Evolutionary conservation across 1,284 basidiomycete species (phyloP), one percentile per base, ranked within the genome.

Genomic region (Meripilus lineatus): DNA sequence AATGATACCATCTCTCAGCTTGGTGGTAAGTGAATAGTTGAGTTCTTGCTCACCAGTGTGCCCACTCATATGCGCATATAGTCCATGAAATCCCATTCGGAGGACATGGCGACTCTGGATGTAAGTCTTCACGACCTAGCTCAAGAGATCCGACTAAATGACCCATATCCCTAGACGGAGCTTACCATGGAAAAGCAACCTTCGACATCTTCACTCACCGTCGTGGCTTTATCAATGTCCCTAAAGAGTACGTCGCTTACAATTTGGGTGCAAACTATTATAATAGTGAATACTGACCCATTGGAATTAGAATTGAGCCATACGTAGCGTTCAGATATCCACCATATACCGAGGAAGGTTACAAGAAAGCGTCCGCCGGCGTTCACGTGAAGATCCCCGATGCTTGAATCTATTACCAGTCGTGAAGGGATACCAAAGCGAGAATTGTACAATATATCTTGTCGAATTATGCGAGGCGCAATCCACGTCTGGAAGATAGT

Each of bases 1-100:
- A 83, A 83, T 43, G 78, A 81, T 47, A 70, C 69, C 0, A 54
- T 75, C 43, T 65, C 74, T 56, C 69, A 79, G 46, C 52, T 79
- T 40, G 49, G 65, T 46, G n/a, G n/a, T n/a, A n/a, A n/a, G n/a
- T n/a, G n/a, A n/a, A n/a, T n/a, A n/a, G n/a, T n/a, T n/a, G n/a
- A n/a, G n/a, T n/a, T n/a, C n/a, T n/a, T n/a, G n/a, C n/a, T n/a
- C n/a, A n/a, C n/a, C n/a, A n/a, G n/a, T n/a, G n/a, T n/a, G n/a
- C n/a, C n/a, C n/a, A n/a, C n/a, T n/a, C n/a, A n/a, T n/a, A n/a
- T n/a, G n/a, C n/a, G n/a, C n/a, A n/a, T n/a, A n/a, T n/a, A n/a
- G 57, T 70, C 2, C 56, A 65, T 45, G 68, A 69, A 47, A 55
- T 74, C 28, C 75, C 74, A 4, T 72, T 77, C 47, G 68, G 72